phyloP scores from a whole-genome alignment of 2,329 filamentous ascomycete genomes.

The Penicillium sp. region DNA sequence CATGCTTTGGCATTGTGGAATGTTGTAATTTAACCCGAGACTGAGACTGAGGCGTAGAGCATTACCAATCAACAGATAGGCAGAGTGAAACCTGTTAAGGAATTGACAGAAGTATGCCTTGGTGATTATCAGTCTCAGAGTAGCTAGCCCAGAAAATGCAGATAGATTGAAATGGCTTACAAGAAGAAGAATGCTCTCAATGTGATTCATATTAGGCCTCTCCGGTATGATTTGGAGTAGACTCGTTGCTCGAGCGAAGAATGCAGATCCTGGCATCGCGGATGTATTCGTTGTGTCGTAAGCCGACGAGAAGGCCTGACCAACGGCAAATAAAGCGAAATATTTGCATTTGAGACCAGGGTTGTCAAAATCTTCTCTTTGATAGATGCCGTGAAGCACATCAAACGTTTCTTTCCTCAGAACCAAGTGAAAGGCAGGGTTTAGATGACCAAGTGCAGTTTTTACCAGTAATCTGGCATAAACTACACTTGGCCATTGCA shows the following conservation, averaged over 20 bases:
- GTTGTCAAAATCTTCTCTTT: constrained; percentile 20
- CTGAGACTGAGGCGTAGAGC: constrained; percentile 43
- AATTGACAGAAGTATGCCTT: constrained; percentile 32
- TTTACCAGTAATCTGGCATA: constrained; percentile 34
- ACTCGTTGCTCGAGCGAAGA: constrained; percentile 42
- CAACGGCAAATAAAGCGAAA: constrained; percentile 47
- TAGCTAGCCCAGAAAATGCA: not conserved
- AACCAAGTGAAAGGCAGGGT: constrained; percentile 33
- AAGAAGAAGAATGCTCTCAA: constrained; percentile 43
- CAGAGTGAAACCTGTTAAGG: constrained; percentile 32
- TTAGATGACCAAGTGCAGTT: constrained; percentile 32
- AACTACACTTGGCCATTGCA: constrained; percentile 30
- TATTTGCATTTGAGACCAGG: constrained; percentile 44
- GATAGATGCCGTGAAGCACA: constrained; percentile 37
- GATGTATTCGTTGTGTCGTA: constrained; percentile 5
- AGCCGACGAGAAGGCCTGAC: constrained; percentile 43
- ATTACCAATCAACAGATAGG: constrained; percentile 36
- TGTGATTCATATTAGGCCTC: constrained; percentile 44
- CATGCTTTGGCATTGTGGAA: constrained; percentile 28
- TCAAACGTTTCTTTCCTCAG: constrained; percentile 39
- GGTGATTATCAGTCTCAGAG: constrained; percentile 3
- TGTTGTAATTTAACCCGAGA: constrained; percentile 45
- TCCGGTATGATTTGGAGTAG: constrained; percentile 44
- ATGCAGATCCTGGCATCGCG: constrained; percentile 42
- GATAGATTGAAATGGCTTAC: constrained; percentile 20